Evolutionary conservation across 306 rosid genomes (phyloP).

Genomic region (Styphnolobium japonicum): DNA sequence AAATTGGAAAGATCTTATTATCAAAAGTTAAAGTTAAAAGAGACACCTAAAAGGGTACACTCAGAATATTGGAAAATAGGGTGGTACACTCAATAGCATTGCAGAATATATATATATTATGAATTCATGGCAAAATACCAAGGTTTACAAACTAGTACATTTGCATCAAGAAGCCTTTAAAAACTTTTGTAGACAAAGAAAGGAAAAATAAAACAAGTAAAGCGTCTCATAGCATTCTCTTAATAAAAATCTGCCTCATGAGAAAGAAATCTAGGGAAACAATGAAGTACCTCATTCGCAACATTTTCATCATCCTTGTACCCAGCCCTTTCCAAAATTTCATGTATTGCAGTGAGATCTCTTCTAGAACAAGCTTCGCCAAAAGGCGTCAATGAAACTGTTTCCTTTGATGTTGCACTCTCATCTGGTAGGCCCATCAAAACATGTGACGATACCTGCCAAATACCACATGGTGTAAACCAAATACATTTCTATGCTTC

Average conservation of each 20-base stretch:
- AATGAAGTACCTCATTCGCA: slow-evolving; percentile 78
- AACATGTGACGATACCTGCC: slow-evolving; percentile 61
- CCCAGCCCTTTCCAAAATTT: slow-evolving; percentile 78
- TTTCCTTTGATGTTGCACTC: slow-evolving; percentile 42
- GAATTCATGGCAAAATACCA: slow-evolving; percentile 21
- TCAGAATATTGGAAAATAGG: not conserved
- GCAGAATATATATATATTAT: not conserved
- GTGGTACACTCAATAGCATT: not conserved
- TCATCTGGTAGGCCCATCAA: slow-evolving; percentile 64
- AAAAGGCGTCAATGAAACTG: slow-evolving; percentile 53
- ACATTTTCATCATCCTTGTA: slow-evolving; percentile 97
- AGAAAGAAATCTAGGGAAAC: not conserved
- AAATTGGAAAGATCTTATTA: not conserved
- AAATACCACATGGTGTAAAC: slow-evolving; percentile 10
- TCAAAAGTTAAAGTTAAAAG: not conserved
- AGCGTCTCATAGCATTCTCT: not conserved
- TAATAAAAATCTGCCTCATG: not conserved
- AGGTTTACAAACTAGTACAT: not conserved
- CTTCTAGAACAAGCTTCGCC: slow-evolving; percentile 85
- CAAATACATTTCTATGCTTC: not conserved
- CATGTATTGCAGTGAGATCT: slow-evolving; percentile 93
- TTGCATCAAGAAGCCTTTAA: not conserved
- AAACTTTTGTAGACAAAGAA: not conserved
- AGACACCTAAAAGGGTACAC: too few species aligned
- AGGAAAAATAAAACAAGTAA: not conserved